Evolutionary conservation across 1,284 basidiomycete species (phyloP).

Genomic region (Cutaneotrichosporon sp.): DNA sequence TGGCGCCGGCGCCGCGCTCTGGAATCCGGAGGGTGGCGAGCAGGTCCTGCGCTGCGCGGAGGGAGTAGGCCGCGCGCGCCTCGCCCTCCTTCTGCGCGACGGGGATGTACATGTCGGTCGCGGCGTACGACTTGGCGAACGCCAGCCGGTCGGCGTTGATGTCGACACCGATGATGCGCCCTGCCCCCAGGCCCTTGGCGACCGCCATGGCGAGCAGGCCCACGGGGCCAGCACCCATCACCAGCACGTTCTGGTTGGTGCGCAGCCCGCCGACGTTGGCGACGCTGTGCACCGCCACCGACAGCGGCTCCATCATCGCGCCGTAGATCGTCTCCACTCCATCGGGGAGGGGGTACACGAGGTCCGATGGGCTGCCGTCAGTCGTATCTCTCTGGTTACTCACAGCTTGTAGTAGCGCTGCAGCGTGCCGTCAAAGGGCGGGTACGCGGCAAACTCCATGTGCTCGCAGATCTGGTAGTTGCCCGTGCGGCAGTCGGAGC

Average conservation of each 20-base stretch:
- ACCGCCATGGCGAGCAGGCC: conserved; percentile 91
- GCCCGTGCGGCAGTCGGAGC: conserved; percentile 60
- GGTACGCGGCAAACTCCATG: conserved; percentile 52
- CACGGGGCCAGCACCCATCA: conserved; percentile 89
- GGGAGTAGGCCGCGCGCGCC: conserved; percentile 60
- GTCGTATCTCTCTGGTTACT: conserved; percentile 1
- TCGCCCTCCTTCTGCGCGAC: conserved; percentile 32
- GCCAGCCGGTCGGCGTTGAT: conserved; percentile 78
- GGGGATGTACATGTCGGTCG: conserved; percentile 74
- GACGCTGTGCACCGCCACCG: conserved; percentile 88
- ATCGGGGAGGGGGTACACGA: conserved; percentile 52
- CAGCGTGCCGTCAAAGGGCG: conserved; percentile 50
- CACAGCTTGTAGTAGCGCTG: conserved; percentile 50
- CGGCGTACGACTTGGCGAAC: conserved; percentile 86
- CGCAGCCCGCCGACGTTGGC: conserved; percentile 73
- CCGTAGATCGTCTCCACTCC: conserved; percentile 55
- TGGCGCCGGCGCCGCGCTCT: conserved; percentile 55
- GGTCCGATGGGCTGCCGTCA: conserved; percentile 35
- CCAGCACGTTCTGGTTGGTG: conserved; percentile 69
- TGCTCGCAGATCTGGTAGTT: conserved; percentile 64
- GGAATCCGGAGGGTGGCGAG: conserved; percentile 54
- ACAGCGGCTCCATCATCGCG: conserved; percentile 83
- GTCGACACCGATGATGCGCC: conserved; percentile 76
- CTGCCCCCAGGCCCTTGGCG: conserved; percentile 82
- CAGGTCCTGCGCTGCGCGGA: conserved; percentile 55